Base-by-base conservation (phyloP, 129 eudicot species). In the Arctium lappa region DNA sequence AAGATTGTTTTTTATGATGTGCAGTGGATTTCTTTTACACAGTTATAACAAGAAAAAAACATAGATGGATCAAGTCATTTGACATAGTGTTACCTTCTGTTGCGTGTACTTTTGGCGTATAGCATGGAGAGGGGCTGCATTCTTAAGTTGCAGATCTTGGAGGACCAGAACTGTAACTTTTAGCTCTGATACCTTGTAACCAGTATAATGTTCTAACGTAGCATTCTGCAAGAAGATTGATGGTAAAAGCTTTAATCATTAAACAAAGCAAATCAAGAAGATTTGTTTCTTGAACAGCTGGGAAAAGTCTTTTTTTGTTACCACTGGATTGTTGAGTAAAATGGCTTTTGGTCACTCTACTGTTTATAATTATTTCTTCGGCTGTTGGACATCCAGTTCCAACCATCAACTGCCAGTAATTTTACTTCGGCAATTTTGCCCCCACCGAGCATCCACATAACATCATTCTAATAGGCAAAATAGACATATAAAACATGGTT, bases 51-150 rank as follows among this genome's bases (percentile, higher is more conserved):
- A 6, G 13, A 16, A 32, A 46, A 46, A 83, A 27, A 13, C 36
- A 29, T 42, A 81, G 6, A 37, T 36, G 18, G 46, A 73, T 73
- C 10, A 36, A 33, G 34, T 38, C 27, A 13, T 75, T 30, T 18
- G 70, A 53, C 72, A 76, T 4, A 56, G n/a, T 10, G 3, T 86
- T 84, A 95, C 98, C 98, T 93, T 92, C 63, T 80, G 73, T 34
- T 92, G 96, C 77, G 72, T 86, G 86, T 95, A 95, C 82, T 95
- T 95, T 48, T 90, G 92, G 31, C 99, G 97, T 22, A 95, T 85
- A 29, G 97, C 93, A 10, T 82, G 86, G 1, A 88, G 88, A 69
- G 87, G 78, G 85, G 87, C 76, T 11, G 78, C 81, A 16, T 83
- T 38, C 78, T 95, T 92, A 63, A 89, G 87, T 70, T 91, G 97